Evolutionary conservation across 2,329 filamentous ascomycete species (phyloP).

Genomic region (Verticillium longisporum): DNA sequence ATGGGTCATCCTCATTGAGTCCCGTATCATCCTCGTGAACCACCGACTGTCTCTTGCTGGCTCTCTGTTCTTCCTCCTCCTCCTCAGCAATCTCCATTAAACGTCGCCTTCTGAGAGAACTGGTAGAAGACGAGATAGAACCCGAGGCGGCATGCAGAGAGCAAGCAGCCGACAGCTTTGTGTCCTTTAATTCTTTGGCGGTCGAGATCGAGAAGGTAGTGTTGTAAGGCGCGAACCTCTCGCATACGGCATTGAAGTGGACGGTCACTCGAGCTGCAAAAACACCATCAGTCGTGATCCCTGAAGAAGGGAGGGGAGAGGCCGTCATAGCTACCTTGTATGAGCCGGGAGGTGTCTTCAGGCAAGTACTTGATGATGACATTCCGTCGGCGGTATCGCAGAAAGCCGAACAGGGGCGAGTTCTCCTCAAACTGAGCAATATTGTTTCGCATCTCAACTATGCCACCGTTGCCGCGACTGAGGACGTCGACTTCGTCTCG

Average conservation of each 20-base stretch:
- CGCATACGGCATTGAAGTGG: constrained; percentile 60
- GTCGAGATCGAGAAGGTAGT: constrained; percentile 70
- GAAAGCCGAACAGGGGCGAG: constrained; percentile 85
- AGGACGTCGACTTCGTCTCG: constrained; percentile 83
- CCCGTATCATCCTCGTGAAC: constrained; percentile 36
- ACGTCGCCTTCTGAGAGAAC: constrained; percentile 68
- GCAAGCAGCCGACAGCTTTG: constrained; percentile 79
- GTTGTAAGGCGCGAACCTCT: constrained; percentile 78
- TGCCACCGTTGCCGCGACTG: constrained; percentile 69
- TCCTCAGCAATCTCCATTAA: constrained; percentile 93
- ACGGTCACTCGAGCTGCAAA: constrained; percentile 70
- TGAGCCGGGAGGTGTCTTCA: constrained; percentile 79
- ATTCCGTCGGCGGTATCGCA: constrained; percentile 83
- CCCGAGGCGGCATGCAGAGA: constrained; percentile 82
- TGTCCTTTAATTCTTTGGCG: constrained; percentile 77
- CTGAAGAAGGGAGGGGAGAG: no score
- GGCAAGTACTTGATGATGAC: constrained; percentile 90
- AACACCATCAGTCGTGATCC: neutral
- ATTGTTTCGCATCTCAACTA: constrained; percentile 73
- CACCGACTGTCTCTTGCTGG: constrained; percentile 51
- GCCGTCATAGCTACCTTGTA: constrained; percentile 64
- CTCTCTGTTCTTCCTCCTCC: constrained; percentile 66
- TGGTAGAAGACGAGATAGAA: constrained; percentile 78
- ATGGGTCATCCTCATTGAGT: constrained; percentile 15
- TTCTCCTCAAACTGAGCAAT: constrained; percentile 70